Evolutionary conservation across 2,329 filamentous ascomycete species (phyloP).

Genomic region (Verticillium nubilum): DNA sequence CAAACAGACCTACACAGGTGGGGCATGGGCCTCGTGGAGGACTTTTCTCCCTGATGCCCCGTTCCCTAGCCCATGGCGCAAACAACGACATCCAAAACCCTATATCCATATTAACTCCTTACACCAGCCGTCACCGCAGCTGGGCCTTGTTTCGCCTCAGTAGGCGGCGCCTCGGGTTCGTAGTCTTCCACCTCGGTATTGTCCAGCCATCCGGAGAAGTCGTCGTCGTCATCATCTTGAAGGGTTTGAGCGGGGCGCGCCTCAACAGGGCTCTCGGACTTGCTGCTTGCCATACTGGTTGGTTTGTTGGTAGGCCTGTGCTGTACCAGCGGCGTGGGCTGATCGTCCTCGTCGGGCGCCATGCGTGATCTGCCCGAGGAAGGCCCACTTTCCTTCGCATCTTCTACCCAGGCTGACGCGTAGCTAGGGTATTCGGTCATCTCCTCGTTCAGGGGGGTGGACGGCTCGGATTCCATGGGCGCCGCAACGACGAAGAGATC

Average conservation of each 20-base stretch:
- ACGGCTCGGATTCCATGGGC: constrained; percentile 56
- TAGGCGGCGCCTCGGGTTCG: neutral
- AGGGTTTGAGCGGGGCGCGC: neutral
- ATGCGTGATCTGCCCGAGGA: neutral
- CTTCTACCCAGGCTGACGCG: constrained; percentile 28
- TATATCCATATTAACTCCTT: neutral
- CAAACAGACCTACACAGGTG: neutral
- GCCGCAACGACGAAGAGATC: constrained; percentile 60
- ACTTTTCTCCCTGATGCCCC: too few species aligned
- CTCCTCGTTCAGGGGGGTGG: constrained; percentile 38
- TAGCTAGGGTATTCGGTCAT: constrained; percentile 10
- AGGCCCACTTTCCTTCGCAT: constrained; percentile 20
- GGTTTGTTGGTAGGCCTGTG: too few species aligned
- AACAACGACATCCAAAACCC: neutral
- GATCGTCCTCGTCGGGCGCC: neutral
- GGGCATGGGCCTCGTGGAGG: too few species aligned
- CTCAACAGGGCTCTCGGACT: constrained; percentile 2
- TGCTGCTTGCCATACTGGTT: neutral
- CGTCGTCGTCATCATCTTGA: constrained; percentile 3
- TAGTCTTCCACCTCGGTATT: constrained; percentile 3
- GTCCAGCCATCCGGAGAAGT: constrained; percentile 14
- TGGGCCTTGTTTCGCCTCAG: neutral
- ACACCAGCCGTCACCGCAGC: neutral
- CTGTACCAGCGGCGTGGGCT: too few species aligned
- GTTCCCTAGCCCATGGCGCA: too few species aligned